Conservation (phyloP, 148 eudicot species). For the Rheum nobile region DNA sequence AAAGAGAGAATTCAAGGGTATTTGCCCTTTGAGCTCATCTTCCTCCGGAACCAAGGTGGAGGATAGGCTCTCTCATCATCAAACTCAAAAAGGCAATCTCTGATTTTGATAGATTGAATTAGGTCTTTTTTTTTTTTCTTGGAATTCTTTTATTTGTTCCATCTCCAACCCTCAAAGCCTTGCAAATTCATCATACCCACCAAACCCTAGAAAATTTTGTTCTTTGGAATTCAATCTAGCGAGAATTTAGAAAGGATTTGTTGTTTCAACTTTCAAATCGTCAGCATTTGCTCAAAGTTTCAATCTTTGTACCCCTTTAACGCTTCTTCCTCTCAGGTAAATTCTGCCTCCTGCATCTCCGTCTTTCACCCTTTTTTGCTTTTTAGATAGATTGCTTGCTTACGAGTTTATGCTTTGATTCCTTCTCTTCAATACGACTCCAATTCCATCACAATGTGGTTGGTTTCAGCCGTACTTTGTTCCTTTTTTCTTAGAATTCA, state of each 20-base stretch:
- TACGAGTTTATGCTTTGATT: conserved; percentile 41
- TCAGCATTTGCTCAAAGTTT: conserved; percentile 10
- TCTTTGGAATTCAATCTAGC: neutral
- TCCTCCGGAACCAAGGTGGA: conserved; percentile 24
- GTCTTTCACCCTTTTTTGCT: conserved; percentile 9
- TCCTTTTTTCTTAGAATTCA: conserved; percentile 9
- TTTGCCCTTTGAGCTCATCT: conserved; percentile 27
- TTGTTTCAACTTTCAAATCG: neutral
- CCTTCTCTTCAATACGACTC: conserved; percentile 12
- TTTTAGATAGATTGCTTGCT: conserved; percentile 42
- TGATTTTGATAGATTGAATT: neutral
- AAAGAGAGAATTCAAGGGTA: neutral
- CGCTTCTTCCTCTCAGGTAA: conserved; percentile 35
- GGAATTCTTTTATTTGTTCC: conserved; percentile 11
- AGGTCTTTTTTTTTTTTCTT: neutral
- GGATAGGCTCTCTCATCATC: conserved; percentile 22
- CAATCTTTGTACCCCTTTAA: conserved; percentile 16
- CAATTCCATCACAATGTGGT: conserved; percentile 7
- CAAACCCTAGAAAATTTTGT: neutral
- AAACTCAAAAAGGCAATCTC: neutral
- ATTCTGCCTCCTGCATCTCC: conserved; percentile 13
- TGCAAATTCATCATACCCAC: neutral
- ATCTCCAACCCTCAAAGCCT: neutral
- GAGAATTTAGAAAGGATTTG: neutral
- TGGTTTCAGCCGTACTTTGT: conserved; percentile 7